Evolutionary conservation across 441 rosid genomes (phyloP).

Genomic region (Francoa sonchifolia): DNA sequence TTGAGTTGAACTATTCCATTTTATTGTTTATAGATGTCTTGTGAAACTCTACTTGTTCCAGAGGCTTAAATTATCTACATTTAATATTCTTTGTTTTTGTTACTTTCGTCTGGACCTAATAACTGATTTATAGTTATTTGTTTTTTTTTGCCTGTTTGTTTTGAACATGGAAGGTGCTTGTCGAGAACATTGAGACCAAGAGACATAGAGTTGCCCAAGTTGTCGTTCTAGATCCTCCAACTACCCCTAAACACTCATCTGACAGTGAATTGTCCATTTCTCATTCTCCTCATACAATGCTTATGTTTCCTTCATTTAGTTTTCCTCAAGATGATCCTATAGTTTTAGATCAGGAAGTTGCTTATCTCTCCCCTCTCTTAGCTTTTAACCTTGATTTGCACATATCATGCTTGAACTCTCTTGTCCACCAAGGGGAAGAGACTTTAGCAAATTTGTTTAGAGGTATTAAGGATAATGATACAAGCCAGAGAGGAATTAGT

Average conservation of each 20-base stretch:
- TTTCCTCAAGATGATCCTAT: constrained; percentile 18
- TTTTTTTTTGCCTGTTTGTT: not conserved
- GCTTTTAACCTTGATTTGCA: constrained; percentile 84
- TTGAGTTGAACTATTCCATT: no score
- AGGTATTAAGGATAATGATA: constrained; percentile 28
- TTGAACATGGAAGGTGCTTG: constrained; percentile 34
- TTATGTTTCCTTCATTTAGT: constrained; percentile 45
- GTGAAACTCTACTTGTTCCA: not conserved
- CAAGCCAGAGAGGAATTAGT: constrained; percentile 15
- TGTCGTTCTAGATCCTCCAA: constrained; percentile 73
- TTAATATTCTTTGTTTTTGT: no score
- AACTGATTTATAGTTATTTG: not conserved
- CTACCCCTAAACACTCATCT: constrained; percentile 10
- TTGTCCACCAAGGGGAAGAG: constrained; percentile 48
- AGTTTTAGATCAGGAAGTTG: constrained; percentile 34
- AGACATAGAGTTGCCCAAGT: constrained; percentile 48
- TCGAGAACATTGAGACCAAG: constrained; percentile 45
- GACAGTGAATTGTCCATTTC: constrained; percentile 14
- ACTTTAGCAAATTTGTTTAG: constrained; percentile 44
- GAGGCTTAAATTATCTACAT: not conserved
- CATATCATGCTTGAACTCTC: constrained; percentile 52
- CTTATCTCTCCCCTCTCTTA: constrained; percentile 63
- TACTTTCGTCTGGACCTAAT: not conserved
- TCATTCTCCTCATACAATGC: constrained; percentile 26
- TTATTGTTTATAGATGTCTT: not conserved